phyloP scores from a whole-genome alignment of 2,329 filamentous ascomycete species.

The Diaporthe amygdali region DNA sequence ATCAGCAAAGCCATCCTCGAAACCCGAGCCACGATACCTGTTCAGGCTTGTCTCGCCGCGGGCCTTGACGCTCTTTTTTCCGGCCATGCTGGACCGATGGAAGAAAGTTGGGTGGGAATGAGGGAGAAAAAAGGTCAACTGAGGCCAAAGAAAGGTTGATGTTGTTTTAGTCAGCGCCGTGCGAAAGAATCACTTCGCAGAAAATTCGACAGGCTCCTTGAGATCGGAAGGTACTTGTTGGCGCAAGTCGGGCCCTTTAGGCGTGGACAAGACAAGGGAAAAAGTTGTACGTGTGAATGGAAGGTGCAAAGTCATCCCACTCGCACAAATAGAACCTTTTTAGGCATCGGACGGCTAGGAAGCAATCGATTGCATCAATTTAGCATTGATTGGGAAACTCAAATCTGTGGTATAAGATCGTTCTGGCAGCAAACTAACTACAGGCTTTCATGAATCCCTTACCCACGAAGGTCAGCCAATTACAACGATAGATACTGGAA shows the following conservation, averaged over 20 bases:
- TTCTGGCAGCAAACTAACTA: neutral
- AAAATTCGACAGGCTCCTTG: neutral
- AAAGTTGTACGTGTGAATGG: neutral
- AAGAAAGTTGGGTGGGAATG: neutral
- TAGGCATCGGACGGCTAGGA: neutral
- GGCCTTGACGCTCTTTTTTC: conserved; percentile 30
- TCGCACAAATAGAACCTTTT: neutral
- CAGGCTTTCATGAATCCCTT: neutral
- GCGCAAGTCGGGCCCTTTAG: neutral
- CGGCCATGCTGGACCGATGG: conserved; percentile 21
- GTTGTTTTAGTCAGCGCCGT: too few species aligned
- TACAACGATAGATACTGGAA: neutral
- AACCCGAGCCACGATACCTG: conserved; percentile 64
- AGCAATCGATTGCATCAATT: too few species aligned
- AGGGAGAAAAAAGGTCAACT: neutral
- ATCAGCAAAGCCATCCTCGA: conserved; percentile 83
- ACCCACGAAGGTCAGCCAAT: too few species aligned
- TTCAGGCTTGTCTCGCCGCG: conserved; percentile 47
- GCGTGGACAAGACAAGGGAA: neutral
- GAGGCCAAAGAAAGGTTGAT: neutral
- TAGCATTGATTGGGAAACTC: neutral
- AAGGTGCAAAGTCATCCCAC: neutral
- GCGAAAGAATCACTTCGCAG: too few species aligned
- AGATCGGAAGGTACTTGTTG: neutral
- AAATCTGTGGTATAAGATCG: neutral